Conservation (phyloP, 1,139 yeast species). For the Pichia sp. region DNA sequence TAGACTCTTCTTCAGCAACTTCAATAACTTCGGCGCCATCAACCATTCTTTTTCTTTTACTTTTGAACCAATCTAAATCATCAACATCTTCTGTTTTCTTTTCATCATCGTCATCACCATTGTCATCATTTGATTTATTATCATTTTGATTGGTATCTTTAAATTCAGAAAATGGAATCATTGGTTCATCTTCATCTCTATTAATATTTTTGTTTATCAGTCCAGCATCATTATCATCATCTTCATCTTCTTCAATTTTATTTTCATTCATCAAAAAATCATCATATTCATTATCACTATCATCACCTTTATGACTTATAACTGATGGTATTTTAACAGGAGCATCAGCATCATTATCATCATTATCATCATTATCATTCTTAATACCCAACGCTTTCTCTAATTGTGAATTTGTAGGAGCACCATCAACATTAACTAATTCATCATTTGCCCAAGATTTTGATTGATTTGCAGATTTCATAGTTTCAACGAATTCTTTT, state of each 20-base stretch:
- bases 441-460: slow-evolving; percentile 77
- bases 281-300: slow-evolving; percentile 64
- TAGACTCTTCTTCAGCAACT: slow-evolving; percentile 18
- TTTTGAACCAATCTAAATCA: slow-evolving; percentile 85
- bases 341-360: background rate
- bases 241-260: slow-evolving; percentile 48
- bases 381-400: slow-evolving; percentile 20
- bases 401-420: slow-evolving; percentile 31
- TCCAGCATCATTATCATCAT: slow-evolving; percentile 17
- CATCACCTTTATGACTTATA: slow-evolving; percentile 27
- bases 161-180: slow-evolving; percentile 26
- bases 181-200: slow-evolving; percentile 41
- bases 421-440: slow-evolving; percentile 47
- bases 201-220: slow-evolving; percentile 30
- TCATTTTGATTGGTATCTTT: slow-evolving; percentile 53
- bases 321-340: slow-evolving; percentile 31
- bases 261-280: slow-evolving; percentile 37
- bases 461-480: slow-evolving; percentile 63
- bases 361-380: slow-evolving; percentile 1
- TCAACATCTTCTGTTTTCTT: slow-evolving; percentile 37
- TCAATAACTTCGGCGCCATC: slow-evolving; percentile 15
- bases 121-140: slow-evolving; percentile 23
- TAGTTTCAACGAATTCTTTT: slow-evolving; percentile 73
- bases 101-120: slow-evolving; percentile 15
- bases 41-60: slow-evolving; percentile 65